Evolutionary conservation across 2,329 filamentous ascomycete genomes (phyloP).

Genomic region (Stagonosporopsis rhizophila): DNA sequence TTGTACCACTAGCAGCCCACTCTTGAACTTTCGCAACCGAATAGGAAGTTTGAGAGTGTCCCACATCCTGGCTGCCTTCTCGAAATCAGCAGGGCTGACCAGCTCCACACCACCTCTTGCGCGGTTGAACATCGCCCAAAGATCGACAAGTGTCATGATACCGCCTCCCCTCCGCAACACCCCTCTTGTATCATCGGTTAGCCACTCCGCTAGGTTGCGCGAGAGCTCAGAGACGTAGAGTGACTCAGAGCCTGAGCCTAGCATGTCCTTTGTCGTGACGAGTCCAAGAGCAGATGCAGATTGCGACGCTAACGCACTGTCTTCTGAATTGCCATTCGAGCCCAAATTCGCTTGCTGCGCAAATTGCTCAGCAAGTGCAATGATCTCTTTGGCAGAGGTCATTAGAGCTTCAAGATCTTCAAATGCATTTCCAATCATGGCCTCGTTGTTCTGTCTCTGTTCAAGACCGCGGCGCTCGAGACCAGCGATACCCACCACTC

Average conservation of each 20-base stretch:
- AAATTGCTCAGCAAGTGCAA: conserved; percentile 89
- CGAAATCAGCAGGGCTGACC: conserved; percentile 88
- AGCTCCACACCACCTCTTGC: conserved; percentile 92
- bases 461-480: conserved; percentile 85
- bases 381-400: conserved; percentile 95
- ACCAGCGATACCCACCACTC: conserved; percentile 87
- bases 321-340: conserved; percentile 68
- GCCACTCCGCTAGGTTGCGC: conserved; percentile 49
- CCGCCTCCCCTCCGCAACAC: conserved; percentile 48
- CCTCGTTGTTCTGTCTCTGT: conserved; percentile 88
- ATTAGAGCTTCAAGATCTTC: conserved; percentile 96
- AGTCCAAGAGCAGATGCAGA: conserved; percentile 85
- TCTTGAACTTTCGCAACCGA: conserved; percentile 86
- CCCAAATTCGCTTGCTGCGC: conserved; percentile 69
- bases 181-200: conserved; percentile 48
- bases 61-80: conserved; percentile 88
- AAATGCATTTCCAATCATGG: conserved; percentile 91
- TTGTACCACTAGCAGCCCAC: conserved; percentile 93
- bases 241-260: conserved; percentile 78
- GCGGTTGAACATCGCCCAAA: conserved; percentile 78
- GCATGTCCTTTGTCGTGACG: conserved; percentile 94
- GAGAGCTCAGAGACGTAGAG: conserved; percentile 77
- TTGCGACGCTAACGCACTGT: conserved; percentile 77
- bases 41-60: conserved; percentile 86
- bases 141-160: conserved; percentile 50